phyloP scores from a whole-genome alignment of 1,284 basidiomycete species.

The Papiliotrema fonsecae region DNA sequence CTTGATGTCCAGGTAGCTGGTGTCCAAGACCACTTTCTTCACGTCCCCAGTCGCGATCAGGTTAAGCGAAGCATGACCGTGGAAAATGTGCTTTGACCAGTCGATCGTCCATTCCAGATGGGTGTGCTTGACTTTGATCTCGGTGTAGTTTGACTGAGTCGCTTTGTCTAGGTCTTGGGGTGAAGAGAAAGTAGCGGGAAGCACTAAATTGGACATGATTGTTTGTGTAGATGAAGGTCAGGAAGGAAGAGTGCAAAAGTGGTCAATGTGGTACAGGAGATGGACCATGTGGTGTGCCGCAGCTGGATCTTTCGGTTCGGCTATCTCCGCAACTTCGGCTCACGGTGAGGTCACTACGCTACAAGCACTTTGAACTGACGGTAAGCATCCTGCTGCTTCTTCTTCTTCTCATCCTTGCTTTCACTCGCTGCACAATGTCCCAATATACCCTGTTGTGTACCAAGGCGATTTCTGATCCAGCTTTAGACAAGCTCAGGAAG shows the following conservation, averaged over 20 bases:
- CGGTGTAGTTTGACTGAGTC: conserved; percentile 72
- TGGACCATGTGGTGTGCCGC: neutral
- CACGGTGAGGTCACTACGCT: too few species aligned
- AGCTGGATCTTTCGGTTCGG: too few species aligned
- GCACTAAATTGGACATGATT: neutral
- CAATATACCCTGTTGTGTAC: conserved; percentile 13
- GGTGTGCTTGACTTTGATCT: conserved; percentile 64
- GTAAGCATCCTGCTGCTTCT: too few species aligned
- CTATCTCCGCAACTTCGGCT: neutral
- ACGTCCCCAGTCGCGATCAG: conserved; percentile 56
- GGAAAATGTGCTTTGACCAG: conserved; percentile 63
- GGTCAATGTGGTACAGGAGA: neutral
- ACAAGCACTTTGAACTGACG: neutral
- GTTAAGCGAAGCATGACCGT: conserved; percentile 62
- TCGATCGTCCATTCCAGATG: conserved; percentile 79
- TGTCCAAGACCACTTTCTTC: conserved; percentile 71
- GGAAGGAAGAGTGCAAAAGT: neutral
- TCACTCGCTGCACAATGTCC: neutral
- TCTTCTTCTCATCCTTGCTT: neutral
- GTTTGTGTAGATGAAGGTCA: neutral
- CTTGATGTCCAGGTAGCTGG: conserved; percentile 64
- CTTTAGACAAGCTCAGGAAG: conserved; percentile 23
- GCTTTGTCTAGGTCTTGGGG: conserved; percentile 57
- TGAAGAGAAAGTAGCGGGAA: conserved; percentile 1
- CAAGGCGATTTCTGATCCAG: conserved; percentile 13